Base-by-base conservation (phyloP, 139 green algal genomes). In the Chlamydomonas eustigma region DNA sequence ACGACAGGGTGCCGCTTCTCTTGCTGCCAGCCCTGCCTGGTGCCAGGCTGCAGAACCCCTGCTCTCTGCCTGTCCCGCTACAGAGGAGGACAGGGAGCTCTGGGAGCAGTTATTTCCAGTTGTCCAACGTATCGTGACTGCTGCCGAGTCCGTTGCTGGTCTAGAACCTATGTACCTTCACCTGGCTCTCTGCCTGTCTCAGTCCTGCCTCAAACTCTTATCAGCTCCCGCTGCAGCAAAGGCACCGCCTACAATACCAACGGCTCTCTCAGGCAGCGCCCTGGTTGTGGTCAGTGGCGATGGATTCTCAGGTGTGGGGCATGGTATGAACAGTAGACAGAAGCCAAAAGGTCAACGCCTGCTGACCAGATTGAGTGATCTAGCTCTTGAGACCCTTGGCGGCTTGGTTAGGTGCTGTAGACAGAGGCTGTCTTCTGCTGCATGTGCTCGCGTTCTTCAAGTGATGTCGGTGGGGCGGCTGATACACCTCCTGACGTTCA, bases 41-140 rank as follows among this genome's bases (percentile, higher is more conserved):
- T 70, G 5, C 58, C 24, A 28, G 25, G 58, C 58, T 32, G 58
- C 18, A 6, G 58, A 70, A 28, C 58, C 58, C 8, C 78, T 90
- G 75, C 75, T 90, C n/a, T 51, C 58, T 6, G 68, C 51, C 34
- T 25, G 44, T 25, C 86, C 86, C 2, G 64, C 71, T 25, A 88
- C 77, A 22, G 18, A 35, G 0, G 86, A 89, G 31, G 86, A 90
- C 70, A 68, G 66, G 25, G 39, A 51, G 2, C 58, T 90, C 38
- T 90, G 86, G 86, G 24, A 74, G 51, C 51, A 77, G 66, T 73
- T 90, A 69, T 77, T 90, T 74, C 69, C 72, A 0, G 39, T 81
- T 58, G 18, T 90, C 35, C 38, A 80, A 39, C 74, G 71, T 0
- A 31, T 78, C 65, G 44, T 89, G 31, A 6, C 3, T 2, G 64